These are phyloP conservation scores for Lactarius deliciosus DNA, from an alignment of 768 basidiomycete species.

Conservation along the genomic window DNA sequence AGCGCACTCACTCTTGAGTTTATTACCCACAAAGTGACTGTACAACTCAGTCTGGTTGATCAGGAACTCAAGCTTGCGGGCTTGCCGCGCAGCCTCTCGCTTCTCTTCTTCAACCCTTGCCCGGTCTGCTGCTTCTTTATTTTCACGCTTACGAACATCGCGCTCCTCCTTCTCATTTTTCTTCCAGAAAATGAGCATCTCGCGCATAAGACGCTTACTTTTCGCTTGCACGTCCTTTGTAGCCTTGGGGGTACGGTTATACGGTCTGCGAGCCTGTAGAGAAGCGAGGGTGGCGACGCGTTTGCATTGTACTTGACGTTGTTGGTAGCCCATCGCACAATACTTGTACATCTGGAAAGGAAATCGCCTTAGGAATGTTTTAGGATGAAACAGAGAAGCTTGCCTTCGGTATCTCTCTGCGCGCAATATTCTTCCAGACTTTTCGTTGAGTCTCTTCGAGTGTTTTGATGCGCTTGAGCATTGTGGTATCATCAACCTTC, in stretches of 20 bases:
- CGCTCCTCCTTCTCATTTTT: slow-evolving; percentile 97
- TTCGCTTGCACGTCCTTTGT: slow-evolving; percentile 83
- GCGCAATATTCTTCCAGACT: slow-evolving; percentile 88
- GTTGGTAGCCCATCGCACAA: slow-evolving; percentile 61
- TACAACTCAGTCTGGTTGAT: slow-evolving; percentile 99
- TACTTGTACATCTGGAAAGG: slow-evolving; percentile 72
- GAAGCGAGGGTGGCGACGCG: slow-evolving; percentile 74
- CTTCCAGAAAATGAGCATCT: slow-evolving; percentile 97
- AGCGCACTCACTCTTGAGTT: slow-evolving; percentile 72
- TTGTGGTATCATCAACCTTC: slow-evolving; percentile 68
- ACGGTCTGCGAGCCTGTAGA: slow-evolving; percentile 75
- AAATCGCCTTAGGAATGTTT: slow-evolving; percentile 5
- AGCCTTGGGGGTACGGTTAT: slow-evolving; percentile 69
- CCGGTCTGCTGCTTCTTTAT: slow-evolving; percentile 89
- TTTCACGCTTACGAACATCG: slow-evolving; percentile 88
- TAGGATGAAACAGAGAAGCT: slow-evolving; percentile 18
- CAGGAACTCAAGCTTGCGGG: slow-evolving; percentile 95
- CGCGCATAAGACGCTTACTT: slow-evolving; percentile 85
- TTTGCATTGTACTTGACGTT: slow-evolving; percentile 67
- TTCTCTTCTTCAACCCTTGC: slow-evolving; percentile 89
- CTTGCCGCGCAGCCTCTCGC: slow-evolving; percentile 89
- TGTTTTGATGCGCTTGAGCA: slow-evolving; percentile 71
- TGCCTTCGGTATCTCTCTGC: slow-evolving; percentile 82
- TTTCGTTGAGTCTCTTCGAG: slow-evolving; percentile 84
- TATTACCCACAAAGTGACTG: slow-evolving; percentile 98